These are phyloP conservation scores for Cantharellus anzutake DNA, from an alignment of 768 basidiomycete genomes.

Conservation along the genomic window DNA sequence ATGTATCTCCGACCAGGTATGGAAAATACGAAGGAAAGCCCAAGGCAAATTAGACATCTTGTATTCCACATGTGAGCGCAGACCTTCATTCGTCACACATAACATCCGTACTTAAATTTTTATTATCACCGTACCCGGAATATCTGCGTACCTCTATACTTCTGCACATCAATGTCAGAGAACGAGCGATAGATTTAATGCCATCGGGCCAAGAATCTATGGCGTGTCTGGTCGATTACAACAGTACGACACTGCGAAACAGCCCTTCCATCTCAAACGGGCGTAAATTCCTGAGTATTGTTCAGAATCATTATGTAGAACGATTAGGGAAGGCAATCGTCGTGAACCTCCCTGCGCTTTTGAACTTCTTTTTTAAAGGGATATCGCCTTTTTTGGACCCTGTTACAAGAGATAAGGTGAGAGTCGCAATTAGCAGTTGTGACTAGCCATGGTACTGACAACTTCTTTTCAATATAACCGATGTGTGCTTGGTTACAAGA, in stretches of 20 bases:
- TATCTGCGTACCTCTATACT: constrained; percentile 5
- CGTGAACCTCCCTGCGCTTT: constrained; percentile 56
- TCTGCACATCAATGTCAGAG: constrained; percentile 24
- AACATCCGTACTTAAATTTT: background rate
- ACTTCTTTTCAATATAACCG: background rate
- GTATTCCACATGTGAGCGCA: constrained; percentile 64
- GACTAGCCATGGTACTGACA: no score
- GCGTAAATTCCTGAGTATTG: constrained; percentile 54
- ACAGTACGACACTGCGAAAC: constrained; percentile 57
- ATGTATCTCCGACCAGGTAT: constrained; percentile 77
- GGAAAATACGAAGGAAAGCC: constrained; percentile 64
- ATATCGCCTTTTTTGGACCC: constrained; percentile 79
- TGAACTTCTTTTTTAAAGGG: constrained; percentile 64
- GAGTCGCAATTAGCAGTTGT: constrained; percentile 3
- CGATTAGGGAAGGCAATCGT: constrained; percentile 72
- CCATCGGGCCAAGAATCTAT: constrained; percentile 68
- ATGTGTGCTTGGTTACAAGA: background rate
- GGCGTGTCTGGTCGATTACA: constrained; percentile 74
- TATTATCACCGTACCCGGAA: background rate
- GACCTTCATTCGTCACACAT: background rate
- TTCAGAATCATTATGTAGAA: constrained; percentile 81
- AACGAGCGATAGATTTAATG: constrained; percentile 80
- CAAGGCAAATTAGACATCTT: constrained; percentile 66
- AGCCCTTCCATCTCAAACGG: constrained; percentile 73
- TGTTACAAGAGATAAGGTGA: constrained; percentile 70